Percentiles rank a stretch among this genome's conserved stretches.
phyloP scores from a whole-genome alignment of 495 filamentous ascomycete genomes.

The Aspergillus incahuasiensis region DNA sequence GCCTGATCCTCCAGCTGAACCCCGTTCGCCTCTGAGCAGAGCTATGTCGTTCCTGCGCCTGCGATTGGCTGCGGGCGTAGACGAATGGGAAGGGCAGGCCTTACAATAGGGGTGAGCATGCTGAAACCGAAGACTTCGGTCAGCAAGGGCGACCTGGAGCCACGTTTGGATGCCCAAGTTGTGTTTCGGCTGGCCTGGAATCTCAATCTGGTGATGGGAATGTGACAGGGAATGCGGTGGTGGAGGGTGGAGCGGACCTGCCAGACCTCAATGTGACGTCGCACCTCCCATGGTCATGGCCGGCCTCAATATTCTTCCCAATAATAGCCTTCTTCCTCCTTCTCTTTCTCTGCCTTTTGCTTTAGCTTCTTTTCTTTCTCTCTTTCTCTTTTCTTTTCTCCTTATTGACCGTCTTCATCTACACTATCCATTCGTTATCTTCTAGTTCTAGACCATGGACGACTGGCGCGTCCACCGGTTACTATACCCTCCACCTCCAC shows the following conservation, averaged over 20 bases:
- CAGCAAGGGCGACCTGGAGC: conserved; percentile 12
- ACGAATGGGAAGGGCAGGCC: conserved; percentile 1
- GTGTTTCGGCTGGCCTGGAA: neutral
- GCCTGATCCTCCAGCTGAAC: conserved; percentile 3
- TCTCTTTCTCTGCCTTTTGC: neutral
- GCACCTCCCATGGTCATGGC: neutral
- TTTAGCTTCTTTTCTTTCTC: neutral
- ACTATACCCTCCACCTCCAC: conserved; percentile 3
- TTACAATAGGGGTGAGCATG: neutral
- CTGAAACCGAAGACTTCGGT: neutral
- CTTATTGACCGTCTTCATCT: neutral
- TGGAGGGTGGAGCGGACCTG: neutral
- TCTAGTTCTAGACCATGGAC: conserved; percentile 4
- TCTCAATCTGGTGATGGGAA: neutral
- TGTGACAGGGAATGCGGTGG: neutral
- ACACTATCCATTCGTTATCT: neutral
- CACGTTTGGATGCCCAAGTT: conserved; percentile 5
- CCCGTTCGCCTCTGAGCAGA: conserved; percentile 3
- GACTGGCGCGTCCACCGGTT: neutral
- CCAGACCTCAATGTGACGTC: conserved; percentile 11
- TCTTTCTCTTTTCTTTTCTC: neutral
- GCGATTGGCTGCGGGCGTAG: conserved; percentile 9
- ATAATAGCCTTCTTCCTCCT: neutral
- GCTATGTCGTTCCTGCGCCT: neutral
- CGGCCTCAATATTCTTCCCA: too few relatives aligned